Conservation (phyloP, 2,329 filamentous ascomycete genomes). For the Cladosporium sp. region DNA sequence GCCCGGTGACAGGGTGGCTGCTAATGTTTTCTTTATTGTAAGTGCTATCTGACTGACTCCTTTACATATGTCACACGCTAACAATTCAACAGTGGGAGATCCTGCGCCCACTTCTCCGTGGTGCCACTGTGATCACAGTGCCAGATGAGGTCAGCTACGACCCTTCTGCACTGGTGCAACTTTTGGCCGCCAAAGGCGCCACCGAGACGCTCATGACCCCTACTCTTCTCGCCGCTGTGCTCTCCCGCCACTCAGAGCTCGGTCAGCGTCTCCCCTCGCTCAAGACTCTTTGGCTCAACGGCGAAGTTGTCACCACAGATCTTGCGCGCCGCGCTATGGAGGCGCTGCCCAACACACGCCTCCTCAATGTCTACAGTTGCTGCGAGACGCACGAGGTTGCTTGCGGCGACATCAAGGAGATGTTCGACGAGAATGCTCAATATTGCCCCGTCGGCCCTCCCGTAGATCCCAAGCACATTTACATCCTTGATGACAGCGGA, state of each 20-base stretch:
- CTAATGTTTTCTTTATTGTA: constrained; percentile 75
- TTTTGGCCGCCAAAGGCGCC: constrained; percentile 61
- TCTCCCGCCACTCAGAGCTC: constrained; percentile 62
- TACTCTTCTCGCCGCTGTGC: constrained; percentile 69
- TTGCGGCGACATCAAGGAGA: constrained; percentile 68
- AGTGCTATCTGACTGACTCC: background rate
- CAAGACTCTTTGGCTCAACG: constrained; percentile 73
- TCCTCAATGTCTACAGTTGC: constrained; percentile 78
- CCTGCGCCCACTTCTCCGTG: constrained; percentile 68
- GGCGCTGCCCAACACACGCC: constrained; percentile 62
- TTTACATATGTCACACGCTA: background rate
- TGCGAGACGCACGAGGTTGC: constrained; percentile 80
- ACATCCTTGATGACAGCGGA: constrained; percentile 69
- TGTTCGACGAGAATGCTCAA: constrained; percentile 55
- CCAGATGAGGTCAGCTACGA: constrained; percentile 77
- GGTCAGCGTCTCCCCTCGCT: constrained; percentile 61
- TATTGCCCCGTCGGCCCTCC: constrained; percentile 73
- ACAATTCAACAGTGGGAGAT: constrained; percentile 61
- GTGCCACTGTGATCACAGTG: constrained; percentile 70
- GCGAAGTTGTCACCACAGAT: constrained; percentile 77
- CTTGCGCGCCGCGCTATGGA: constrained; percentile 64
- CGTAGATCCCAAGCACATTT: constrained; percentile 63
- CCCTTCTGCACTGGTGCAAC: constrained; percentile 66
- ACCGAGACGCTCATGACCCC: constrained; percentile 84
- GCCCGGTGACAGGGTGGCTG: constrained; percentile 74